These are phyloP conservation scores for Phytopythium cucurbitacearum DNA, from an alignment of 352 stramenopile genomes.

Conservation along the genomic window DNA sequence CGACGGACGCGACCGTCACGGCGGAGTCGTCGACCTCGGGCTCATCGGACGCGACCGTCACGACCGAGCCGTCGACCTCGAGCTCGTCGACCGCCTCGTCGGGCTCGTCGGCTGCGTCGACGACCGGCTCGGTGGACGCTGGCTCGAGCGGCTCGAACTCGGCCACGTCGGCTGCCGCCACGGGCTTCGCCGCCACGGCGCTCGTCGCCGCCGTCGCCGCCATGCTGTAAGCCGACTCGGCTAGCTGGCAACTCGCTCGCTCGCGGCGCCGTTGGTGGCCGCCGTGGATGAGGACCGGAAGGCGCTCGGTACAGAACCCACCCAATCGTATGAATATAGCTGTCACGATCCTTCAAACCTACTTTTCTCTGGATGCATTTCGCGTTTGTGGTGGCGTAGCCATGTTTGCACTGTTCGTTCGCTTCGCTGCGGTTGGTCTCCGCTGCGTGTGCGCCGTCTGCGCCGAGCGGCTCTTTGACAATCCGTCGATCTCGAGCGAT, in stretches of 20 bases:
- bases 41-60: constrained; percentile 4
- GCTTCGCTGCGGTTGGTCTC: too few relatives aligned
- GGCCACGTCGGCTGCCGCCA: constrained; percentile 3
- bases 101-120: constrained; percentile 8
- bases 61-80: constrained; percentile 4
- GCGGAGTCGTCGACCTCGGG: constrained; percentile 9
- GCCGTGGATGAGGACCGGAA: too few relatives aligned
- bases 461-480: too few relatives aligned
- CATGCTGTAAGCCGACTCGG: constrained; percentile 21
- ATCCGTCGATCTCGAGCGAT: too few relatives aligned
- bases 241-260: not conserved
- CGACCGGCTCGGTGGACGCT: not conserved
- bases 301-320: too few relatives aligned
- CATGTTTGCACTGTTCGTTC: too few relatives aligned
- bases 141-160: constrained; percentile 3
- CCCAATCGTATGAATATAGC: too few relatives aligned
- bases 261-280: not conserved
- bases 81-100: constrained; percentile 12
- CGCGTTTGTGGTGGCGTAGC: too few relatives aligned
- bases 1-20: constrained; percentile 4
- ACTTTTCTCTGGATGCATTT: too few relatives aligned
- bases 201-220: constrained; percentile 14
- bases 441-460: too few relatives aligned
- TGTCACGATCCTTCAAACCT: too few relatives aligned
- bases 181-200: constrained; percentile 7